These are phyloP conservation scores for Lactifluus volemus DNA, from an alignment of 768 basidiomycete species.

Conservation along the genomic window DNA sequence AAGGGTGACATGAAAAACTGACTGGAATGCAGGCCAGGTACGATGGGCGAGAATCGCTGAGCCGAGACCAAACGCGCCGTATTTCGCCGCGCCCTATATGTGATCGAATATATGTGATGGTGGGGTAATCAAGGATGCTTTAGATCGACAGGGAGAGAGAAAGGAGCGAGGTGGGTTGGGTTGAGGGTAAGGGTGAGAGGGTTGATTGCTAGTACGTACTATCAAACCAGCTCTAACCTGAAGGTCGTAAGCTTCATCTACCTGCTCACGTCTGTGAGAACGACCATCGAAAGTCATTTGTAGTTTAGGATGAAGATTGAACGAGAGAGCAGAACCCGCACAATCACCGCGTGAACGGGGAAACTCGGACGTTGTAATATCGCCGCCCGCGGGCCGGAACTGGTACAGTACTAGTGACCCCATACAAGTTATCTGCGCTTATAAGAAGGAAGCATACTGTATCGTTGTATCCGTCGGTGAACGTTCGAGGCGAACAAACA, in stretches of 20 bases:
- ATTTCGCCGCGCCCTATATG: conserved; percentile 44
- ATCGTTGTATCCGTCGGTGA: too few relatives aligned
- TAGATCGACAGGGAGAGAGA: not conserved
- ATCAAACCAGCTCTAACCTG: conserved; percentile 46
- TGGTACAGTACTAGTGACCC: too few relatives aligned
- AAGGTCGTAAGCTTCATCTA: conserved; percentile 48
- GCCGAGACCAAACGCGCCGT: conserved; percentile 49
- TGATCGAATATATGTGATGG: not conserved
- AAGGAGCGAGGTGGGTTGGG: not conserved
- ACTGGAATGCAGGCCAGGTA: conserved; percentile 70
- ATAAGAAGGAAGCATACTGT: too few relatives aligned
- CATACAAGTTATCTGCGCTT: too few relatives aligned
- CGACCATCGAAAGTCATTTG: conserved; percentile 13
- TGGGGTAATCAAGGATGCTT: not conserved
- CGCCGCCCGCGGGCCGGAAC: too few relatives aligned
- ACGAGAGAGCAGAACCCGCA: too few relatives aligned
- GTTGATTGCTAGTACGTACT: conserved; percentile 4
- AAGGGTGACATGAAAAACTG: not conserved
- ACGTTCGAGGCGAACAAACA: too few relatives aligned
- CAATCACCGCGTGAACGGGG: too few relatives aligned
- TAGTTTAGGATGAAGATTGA: not conserved
- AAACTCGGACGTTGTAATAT: too few relatives aligned
- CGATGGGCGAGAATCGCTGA: conserved; percentile 54
- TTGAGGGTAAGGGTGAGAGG: not conserved
- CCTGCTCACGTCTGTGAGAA: conserved; percentile 42